Conservation (phyloP, 495 filamentous ascomycete species). For the Talaromyces stipitatus region DNA sequence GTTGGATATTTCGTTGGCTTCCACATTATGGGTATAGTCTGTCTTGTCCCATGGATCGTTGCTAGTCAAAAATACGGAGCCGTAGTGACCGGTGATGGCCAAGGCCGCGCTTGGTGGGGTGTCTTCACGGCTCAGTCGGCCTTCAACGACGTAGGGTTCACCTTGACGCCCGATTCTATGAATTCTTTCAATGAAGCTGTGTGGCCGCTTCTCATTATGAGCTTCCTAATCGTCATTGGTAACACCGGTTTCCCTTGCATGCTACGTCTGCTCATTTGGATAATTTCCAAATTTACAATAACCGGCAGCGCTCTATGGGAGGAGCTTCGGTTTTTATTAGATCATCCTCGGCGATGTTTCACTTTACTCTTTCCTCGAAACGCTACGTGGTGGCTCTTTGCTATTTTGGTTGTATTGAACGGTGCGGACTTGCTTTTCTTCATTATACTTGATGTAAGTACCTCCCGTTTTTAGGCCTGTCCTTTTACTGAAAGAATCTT, state of each 20-base stretch:
- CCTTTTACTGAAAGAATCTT: slow-evolving; percentile 9
- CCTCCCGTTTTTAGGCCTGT: background rate
- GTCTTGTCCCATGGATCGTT: slow-evolving; percentile 74
- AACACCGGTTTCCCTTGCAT: slow-evolving; percentile 94
- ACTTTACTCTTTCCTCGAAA: slow-evolving; percentile 82
- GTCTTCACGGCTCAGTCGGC: slow-evolving; percentile 78
- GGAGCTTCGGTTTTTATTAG: slow-evolving; percentile 81
- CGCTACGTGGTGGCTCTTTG: slow-evolving; percentile 96
- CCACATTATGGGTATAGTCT: slow-evolving; percentile 62
- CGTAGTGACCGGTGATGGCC: slow-evolving; percentile 51
- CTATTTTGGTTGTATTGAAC: slow-evolving; percentile 75
- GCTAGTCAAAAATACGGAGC: slow-evolving; percentile 45
- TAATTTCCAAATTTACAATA: slow-evolving; percentile 50
- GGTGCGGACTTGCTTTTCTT: slow-evolving; percentile 80
- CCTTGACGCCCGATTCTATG: slow-evolving; percentile 90
- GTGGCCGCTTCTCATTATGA: slow-evolving; percentile 65
- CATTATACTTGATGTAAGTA: slow-evolving; percentile 78
- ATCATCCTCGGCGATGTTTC: slow-evolving; percentile 92
- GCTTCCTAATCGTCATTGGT: slow-evolving; percentile 80
- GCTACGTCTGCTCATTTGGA: slow-evolving; percentile 85
- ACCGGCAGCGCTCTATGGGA: slow-evolving; percentile 65
- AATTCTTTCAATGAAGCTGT: slow-evolving; percentile 70
- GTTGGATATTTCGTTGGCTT: slow-evolving; percentile 71
- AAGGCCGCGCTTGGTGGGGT: slow-evolving; percentile 78
- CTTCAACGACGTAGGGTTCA: slow-evolving; percentile 85